Conservation (phyloP, 116 monocot genomes). For the Papilionanthe hybrid region DNA sequence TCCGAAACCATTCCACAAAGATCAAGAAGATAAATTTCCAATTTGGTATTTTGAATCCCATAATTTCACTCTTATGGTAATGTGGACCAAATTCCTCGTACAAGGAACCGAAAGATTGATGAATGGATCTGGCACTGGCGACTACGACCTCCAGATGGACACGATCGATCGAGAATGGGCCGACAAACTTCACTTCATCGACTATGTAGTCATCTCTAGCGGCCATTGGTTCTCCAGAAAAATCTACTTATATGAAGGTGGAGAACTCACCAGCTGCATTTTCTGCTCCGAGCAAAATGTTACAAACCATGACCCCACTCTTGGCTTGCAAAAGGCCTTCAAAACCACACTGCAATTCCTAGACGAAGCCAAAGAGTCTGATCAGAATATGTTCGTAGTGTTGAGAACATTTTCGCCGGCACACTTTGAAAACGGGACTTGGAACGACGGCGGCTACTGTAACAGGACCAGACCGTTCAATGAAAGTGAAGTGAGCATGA, state of each 20-base stretch:
- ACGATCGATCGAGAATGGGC: constrained; percentile 36
- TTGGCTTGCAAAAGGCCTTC: constrained; percentile 20
- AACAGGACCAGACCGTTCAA: constrained; percentile 33
- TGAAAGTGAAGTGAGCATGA: constrained; percentile 4
- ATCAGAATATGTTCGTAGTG: constrained; percentile 10
- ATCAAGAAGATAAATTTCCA: constrained; percentile 18
- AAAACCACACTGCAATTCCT: constrained; percentile 34
- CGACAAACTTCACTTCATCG: constrained; percentile 25
- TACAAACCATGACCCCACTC: constrained; percentile 1
- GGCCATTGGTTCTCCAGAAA: constrained; percentile 59
- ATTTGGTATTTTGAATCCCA: constrained; percentile 46
- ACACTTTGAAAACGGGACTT: constrained; percentile 51
- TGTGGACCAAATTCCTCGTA: constrained; percentile 33
- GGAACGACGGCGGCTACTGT: constrained; percentile 52
- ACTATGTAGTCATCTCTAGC: constrained; percentile 38
- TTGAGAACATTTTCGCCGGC: constrained; percentile 45
- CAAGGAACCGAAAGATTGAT: constrained; percentile 11
- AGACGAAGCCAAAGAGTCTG: constrained; percentile 9
- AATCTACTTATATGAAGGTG: constrained; percentile 30
- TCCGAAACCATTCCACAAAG: constrained; percentile 18
- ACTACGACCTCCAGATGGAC: constrained; percentile 48
- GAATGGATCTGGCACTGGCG: constrained; percentile 23
- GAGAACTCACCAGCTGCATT: constrained; percentile 28
- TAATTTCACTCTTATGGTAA: constrained; percentile 48
- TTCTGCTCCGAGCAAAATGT: constrained; percentile 28